A percentile compares a stretch with the other conserved stretches of the same genome.
Conservation (phyloP, 2,329 filamentous ascomycete genomes). For the Neoascochyta sp. region DNA sequence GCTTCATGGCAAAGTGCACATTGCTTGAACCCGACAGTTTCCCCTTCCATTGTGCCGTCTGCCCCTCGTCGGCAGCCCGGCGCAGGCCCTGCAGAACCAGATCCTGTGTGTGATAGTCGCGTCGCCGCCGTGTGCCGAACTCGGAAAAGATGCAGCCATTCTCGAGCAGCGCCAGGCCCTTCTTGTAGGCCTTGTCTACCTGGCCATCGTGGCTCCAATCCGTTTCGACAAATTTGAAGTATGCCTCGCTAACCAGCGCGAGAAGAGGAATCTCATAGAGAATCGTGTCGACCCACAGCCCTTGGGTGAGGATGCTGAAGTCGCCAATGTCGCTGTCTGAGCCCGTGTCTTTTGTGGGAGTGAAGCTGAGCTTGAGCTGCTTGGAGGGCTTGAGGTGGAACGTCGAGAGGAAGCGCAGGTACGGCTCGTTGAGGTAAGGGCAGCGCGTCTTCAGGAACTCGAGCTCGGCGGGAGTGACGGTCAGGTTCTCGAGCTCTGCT, state of each 20-base stretch:
- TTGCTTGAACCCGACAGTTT: slow-evolving; percentile 88
- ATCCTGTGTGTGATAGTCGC: slow-evolving; percentile 93
- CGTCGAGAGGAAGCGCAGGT: slow-evolving; percentile 74
- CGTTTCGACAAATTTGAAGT: slow-evolving; percentile 92
- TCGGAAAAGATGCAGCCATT: slow-evolving; percentile 88
- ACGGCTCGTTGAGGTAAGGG: slow-evolving; percentile 71
- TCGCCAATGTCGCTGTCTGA: slow-evolving; percentile 67
- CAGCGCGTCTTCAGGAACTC: slow-evolving; percentile 74
- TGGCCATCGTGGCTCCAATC: slow-evolving; percentile 90
- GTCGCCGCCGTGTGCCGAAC: slow-evolving; percentile 82
- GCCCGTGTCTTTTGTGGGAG: slow-evolving; percentile 52
- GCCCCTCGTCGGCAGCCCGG: slow-evolving; percentile 68
- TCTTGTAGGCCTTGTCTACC: slow-evolving; percentile 76
- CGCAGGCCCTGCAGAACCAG: slow-evolving; percentile 85
- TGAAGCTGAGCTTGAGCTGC: slow-evolving; percentile 71
- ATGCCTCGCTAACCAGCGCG: slow-evolving; percentile 88
- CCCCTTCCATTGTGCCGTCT: slow-evolving; percentile 62
- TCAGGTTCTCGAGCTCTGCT: slow-evolving; percentile 75
- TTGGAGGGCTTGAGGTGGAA: slow-evolving; percentile 79
- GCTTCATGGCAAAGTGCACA: slow-evolving; percentile 93
- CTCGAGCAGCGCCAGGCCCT: slow-evolving; percentile 73
- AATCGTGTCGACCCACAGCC: slow-evolving; percentile 90
- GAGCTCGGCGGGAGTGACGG: slow-evolving; percentile 73
- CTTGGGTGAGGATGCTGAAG: slow-evolving; percentile 71
- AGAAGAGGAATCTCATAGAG: slow-evolving; percentile 95